Conservation (phyloP, 139 green algal species). For the Chlorella vulgaris region DNA sequence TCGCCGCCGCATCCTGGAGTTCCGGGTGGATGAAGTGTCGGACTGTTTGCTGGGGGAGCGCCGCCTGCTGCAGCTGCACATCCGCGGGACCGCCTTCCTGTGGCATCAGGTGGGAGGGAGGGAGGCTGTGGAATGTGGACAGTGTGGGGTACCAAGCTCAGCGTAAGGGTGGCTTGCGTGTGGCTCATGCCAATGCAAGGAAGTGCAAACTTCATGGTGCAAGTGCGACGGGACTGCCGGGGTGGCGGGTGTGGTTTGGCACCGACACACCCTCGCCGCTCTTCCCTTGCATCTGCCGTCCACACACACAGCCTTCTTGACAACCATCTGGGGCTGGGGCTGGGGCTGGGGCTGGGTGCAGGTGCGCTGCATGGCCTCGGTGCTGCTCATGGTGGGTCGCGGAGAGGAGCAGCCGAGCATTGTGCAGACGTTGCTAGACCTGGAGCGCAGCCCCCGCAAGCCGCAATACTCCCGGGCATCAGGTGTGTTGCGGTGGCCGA, state of each 20-base stretch:
- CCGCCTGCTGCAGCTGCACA: constrained; percentile 55
- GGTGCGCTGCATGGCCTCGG: constrained; percentile 92
- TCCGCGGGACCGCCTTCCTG: constrained; percentile 80
- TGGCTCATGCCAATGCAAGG: too few relatives aligned
- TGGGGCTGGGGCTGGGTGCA: too few relatives aligned
- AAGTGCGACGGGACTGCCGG: too few relatives aligned
- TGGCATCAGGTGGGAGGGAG: constrained; percentile 84
- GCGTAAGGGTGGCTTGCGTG: too few relatives aligned
- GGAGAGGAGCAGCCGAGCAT: constrained; percentile 77
- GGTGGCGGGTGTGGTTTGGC: too few relatives aligned
- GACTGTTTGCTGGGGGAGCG: background rate
- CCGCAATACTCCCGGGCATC: constrained; percentile 56
- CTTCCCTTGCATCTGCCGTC: background rate
- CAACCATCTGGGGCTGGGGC: too few relatives aligned
- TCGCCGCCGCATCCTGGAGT: constrained; percentile 62
- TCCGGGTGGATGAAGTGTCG: constrained; percentile 31
- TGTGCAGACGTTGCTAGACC: constrained; percentile 78
- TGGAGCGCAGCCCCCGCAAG: constrained; percentile 66
- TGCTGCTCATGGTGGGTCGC: constrained; percentile 91
- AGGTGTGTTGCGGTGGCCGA: background rate
- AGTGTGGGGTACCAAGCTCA: background rate
- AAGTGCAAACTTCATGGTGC: too few relatives aligned
- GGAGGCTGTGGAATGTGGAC: background rate
- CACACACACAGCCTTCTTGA: background rate
- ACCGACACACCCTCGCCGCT: too few relatives aligned